phyloP scores from a whole-genome alignment of 2,329 filamentous ascomycete species.

The Raffaelea albimanens region DNA sequence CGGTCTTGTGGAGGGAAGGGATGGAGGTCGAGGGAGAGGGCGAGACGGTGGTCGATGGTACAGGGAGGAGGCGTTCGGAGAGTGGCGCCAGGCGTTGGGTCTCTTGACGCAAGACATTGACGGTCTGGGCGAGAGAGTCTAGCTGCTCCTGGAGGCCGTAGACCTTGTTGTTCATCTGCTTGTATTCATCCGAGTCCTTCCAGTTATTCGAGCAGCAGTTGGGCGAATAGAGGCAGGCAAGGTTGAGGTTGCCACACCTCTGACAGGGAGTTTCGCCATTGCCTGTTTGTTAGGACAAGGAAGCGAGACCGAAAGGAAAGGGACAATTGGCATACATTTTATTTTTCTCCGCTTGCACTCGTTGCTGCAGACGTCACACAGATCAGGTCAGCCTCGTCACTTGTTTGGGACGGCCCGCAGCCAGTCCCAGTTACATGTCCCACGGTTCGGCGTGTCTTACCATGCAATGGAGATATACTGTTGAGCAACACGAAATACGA shows the following conservation, averaged over 20 bases:
- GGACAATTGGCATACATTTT: conserved; percentile 22
- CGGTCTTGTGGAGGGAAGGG: conserved; percentile 32
- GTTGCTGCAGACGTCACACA: conserved; percentile 32
- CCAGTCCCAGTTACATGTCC: too few species aligned
- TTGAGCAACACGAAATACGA: neutral
- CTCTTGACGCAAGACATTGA: conserved; percentile 57
- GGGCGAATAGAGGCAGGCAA: conserved; percentile 22
- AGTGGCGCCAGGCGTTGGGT: conserved; percentile 33
- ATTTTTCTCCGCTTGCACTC: conserved; percentile 32
- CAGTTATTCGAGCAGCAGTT: conserved; percentile 32
- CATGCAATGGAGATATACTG: conserved; percentile 55
- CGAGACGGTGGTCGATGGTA: conserved; percentile 27
- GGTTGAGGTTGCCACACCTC: conserved; percentile 58
- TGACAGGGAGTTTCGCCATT: conserved; percentile 61
- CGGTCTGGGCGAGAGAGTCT: conserved; percentile 61
- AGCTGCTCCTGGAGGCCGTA: conserved; percentile 74
- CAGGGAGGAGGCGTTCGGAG: conserved; percentile 29
- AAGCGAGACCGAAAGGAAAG: conserved; percentile 11
- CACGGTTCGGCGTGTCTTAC: conserved; percentile 25
- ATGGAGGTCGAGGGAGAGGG: conserved; percentile 33
- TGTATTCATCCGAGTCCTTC: conserved; percentile 61
- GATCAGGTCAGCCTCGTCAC: neutral
- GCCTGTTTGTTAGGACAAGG: conserved; percentile 13
- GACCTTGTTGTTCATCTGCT: conserved; percentile 67
- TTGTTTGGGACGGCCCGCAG: too few species aligned